Evolutionary conservation across 2,329 filamentous ascomycete species (phyloP).

Genomic region (Fusarium protoensiforme): DNA sequence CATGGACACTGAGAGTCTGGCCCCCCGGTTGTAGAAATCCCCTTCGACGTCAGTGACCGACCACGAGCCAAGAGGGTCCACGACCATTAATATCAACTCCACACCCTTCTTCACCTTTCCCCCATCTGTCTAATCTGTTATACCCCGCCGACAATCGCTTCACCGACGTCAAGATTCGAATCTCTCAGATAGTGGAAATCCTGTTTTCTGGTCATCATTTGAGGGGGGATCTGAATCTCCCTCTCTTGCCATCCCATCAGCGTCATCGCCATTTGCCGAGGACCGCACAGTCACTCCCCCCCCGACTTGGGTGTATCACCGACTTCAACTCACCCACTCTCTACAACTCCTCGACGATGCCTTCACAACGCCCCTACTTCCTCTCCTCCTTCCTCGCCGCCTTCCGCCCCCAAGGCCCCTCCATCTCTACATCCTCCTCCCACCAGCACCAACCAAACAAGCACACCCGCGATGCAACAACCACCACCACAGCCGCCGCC

Average conservation of each 20-base stretch:
- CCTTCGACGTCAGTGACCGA: conserved; percentile 38
- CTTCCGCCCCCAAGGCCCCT: conserved; percentile 58
- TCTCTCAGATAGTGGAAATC: neutral
- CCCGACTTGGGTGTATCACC: neutral
- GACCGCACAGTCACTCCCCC: neutral
- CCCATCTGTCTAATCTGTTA: neutral
- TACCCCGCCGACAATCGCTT: conserved; percentile 5
- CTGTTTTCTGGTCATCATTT: neutral
- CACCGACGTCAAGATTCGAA: neutral
- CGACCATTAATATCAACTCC: conserved; percentile 6
- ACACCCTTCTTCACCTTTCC: neutral
- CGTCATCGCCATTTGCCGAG: neutral
- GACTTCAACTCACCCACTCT: neutral
- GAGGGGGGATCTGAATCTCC: neutral
- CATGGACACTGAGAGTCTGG: neutral
- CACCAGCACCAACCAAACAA: conserved; percentile 50
- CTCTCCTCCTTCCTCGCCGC: conserved; percentile 67
- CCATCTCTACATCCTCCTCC: conserved; percentile 46
- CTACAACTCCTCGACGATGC: conserved; percentile 49
- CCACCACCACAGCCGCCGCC: conserved; percentile 35
- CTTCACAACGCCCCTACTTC: conserved; percentile 66
- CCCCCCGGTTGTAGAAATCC: conserved; percentile 20
- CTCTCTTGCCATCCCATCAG: conserved; percentile 5
- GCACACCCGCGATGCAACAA: conserved; percentile 46
- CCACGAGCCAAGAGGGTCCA: conserved; percentile 13